These are phyloP conservation scores for Conidiobolus incongruus DNA, from an alignment of 371 early-diverging fungal species.

Conservation along the genomic window DNA sequence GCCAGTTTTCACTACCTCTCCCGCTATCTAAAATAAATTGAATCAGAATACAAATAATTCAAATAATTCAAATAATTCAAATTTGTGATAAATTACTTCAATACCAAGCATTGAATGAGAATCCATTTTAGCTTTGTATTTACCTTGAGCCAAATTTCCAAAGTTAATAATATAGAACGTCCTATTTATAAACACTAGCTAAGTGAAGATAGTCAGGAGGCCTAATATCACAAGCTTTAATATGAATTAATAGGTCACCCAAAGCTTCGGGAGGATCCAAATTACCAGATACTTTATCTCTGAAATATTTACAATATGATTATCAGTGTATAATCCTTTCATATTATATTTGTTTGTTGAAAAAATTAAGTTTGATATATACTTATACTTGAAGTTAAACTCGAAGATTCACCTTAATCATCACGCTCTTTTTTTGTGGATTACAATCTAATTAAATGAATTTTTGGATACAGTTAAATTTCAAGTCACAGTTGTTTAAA, in stretches of 20 bases:
- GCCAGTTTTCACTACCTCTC: conserved; percentile 17
- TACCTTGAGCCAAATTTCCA: conserved; percentile 38
- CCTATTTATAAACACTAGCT: conserved; percentile 1
- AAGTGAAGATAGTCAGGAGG: conserved; percentile 70
- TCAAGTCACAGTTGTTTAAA: too few relatives aligned
- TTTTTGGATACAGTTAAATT: too few relatives aligned
- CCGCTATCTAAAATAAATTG: conserved; percentile 17
- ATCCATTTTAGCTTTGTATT: conserved; percentile 60
- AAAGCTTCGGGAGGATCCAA: conserved; percentile 5
- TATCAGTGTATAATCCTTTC: background rate
- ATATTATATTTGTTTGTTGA: background rate
- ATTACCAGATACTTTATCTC: background rate
- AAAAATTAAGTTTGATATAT: too few relatives aligned
- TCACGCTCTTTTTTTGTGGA: too few relatives aligned
- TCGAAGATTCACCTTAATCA: too few relatives aligned
- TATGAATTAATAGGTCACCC: conserved; percentile 35
- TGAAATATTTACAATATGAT: background rate
- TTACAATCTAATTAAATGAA: too few relatives aligned
- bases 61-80: too few relatives aligned
- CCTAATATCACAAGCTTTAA: conserved; percentile 53
- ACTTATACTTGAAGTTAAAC: too few relatives aligned
- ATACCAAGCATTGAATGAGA: conserved; percentile 68
- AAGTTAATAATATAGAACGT: background rate
- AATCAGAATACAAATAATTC: background rate
- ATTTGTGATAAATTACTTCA: conserved; percentile 17